Base-by-base conservation (phyloP, 495 filamentous ascomycete genomes). In the Emericellopsis terricola region DNA sequence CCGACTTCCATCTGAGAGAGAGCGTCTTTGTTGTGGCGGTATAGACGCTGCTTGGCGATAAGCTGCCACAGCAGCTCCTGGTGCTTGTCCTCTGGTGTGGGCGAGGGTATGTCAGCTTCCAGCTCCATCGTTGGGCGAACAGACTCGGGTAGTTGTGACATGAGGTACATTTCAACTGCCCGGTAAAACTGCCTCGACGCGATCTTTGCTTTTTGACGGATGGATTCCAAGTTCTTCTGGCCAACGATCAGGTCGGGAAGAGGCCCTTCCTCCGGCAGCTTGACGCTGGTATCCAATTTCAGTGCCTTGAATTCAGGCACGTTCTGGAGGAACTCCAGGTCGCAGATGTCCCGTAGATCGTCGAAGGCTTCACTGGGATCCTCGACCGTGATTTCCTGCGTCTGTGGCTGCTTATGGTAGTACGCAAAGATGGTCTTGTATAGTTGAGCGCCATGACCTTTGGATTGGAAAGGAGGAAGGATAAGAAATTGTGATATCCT, bases 291-390 rank as follows among this genome's bases (percentile, higher is more conserved):
- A 45, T 74, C 62, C 41, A 79, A 47, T 23, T 50, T 53, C 7
- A 82, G 56, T 0, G 51, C 41, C 2, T 43, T 45, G 48, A 79
- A 78, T 10, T 59, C 61, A 2, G 67, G 55, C 2, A 65, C 38
- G 18, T 39, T 42, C 20, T 64, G 64, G 3, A 96, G 61, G 34
- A 76, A 74, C 15, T 68, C 60, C 27, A 86, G 65, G 49, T 99
- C 89, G 38, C 75, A 74, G 23, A 76, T 64, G 52, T 96, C 86
- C 28, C 89, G 74, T 29, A 99, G 62, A 37, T 84, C 75, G 50
- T 94, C 84, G 43, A 99, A 99, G 10, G 76, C 73, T 49, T 96
- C 86, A 46, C 85, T 94, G 0, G 89, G 89, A 44, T 96, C 86
- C 55, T 99, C 89, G 14, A 99, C 81, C 0, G 87, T 89, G 42